A percentile compares a stretch with the other conserved stretches of the same genome.
Evolutionary conservation across 306 rosid genomes (phyloP).

Genomic region (Lathyrus sativus): DNA sequence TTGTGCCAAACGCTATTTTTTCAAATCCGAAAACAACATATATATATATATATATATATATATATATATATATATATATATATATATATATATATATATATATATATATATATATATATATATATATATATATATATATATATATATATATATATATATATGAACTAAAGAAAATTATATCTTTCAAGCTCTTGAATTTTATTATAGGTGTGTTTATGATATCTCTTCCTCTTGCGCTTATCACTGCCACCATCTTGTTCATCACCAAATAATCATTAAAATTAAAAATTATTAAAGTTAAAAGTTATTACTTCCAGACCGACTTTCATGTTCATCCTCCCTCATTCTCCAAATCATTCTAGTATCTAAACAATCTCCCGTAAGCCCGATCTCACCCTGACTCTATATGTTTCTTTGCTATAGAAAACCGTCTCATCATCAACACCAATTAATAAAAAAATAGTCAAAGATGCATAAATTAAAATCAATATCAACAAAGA

Average conservation of each 20-base stretch:
- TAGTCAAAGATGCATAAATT: constrained; percentile 8
- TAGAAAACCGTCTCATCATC: constrained; percentile 27
- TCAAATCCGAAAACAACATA: too few relatives aligned
- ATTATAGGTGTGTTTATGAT: too few relatives aligned
- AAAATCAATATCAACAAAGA: neutral
- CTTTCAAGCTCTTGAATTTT: too few relatives aligned
- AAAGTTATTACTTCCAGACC: constrained; percentile 82
- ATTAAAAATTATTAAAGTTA: constrained; percentile 50
- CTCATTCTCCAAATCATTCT: constrained; percentile 63
- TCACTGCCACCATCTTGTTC: constrained; percentile 73
- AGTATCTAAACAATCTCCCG: constrained; percentile 66
- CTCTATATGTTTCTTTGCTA: constrained; percentile 78
- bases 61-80: too few relatives aligned
- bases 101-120: too few relatives aligned
- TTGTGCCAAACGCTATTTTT: too few relatives aligned
- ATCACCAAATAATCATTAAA: constrained; percentile 76
- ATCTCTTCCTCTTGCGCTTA: constrained; percentile 42
- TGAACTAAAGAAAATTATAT: too few relatives aligned
- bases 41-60: too few relatives aligned
- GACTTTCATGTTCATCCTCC: constrained; percentile 81
- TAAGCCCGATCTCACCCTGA: constrained; percentile 58
- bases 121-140: too few relatives aligned
- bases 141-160: too few relatives aligned
- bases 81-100: too few relatives aligned
- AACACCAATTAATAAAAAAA: constrained; percentile 2